Evolutionary conservation across 1,139 yeast genomes (phyloP).

Genomic region (Saccharomycopsis crataegensis): DNA sequence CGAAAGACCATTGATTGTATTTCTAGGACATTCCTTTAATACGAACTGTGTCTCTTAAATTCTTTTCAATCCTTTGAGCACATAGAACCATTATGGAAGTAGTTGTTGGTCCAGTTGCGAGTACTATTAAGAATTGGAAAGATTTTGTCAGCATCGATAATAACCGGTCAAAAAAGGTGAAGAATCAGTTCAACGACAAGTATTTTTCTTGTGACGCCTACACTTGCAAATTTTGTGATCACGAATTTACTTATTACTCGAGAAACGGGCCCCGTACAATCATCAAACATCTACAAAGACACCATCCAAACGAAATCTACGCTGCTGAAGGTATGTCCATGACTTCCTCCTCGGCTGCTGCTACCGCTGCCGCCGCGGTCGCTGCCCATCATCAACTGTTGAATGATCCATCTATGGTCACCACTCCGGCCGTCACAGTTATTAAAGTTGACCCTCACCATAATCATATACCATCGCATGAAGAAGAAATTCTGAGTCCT

Average conservation of each 20-base stretch:
- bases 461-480: no score
- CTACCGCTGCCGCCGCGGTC: conserved; percentile 5
- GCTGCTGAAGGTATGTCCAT: background rate
- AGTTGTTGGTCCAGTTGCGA: no score
- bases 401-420: background rate
- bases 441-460: no score
- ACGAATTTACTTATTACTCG: conserved; percentile 14
- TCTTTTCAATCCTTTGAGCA: no score
- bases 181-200: background rate
- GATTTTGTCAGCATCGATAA: conserved; percentile 12
- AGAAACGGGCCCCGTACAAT: conserved; percentile 19
- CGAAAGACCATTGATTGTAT: no score
- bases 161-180: conserved; percentile 3
- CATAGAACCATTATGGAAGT: no score
- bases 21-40: no score
- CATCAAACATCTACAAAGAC: conserved; percentile 10
- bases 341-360: conserved; percentile 2
- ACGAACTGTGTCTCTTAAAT: no score
- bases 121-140: conserved; percentile 15
- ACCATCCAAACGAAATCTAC: conserved; percentile 5
- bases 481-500: no score
- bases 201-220: conserved; percentile 11
- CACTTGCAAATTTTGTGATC: conserved; percentile 16
- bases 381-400: background rate
- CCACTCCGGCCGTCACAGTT: background rate